Conservation (phyloP, 208 protist species). For the Tritrichomonas foetus region DNA sequence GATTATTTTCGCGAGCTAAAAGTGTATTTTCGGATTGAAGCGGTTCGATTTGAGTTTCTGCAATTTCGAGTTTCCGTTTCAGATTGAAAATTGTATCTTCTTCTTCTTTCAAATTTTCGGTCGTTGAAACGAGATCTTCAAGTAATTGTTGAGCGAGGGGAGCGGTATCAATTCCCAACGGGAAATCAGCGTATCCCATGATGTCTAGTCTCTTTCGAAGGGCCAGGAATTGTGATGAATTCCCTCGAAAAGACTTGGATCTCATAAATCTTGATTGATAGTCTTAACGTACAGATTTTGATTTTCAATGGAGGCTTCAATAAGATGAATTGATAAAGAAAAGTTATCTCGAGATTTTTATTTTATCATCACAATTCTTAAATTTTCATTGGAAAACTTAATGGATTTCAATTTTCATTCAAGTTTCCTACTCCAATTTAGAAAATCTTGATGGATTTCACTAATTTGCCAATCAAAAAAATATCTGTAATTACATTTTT, state of each 20-base stretch:
- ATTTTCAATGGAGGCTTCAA: too few species aligned
- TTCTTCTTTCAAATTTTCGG: neutral
- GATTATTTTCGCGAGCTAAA: neutral
- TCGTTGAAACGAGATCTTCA: constrained; percentile 32
- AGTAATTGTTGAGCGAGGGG: neutral
- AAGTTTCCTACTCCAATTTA: too few species aligned
- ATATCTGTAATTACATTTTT: too few species aligned
- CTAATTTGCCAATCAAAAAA: too few species aligned
- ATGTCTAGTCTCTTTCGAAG: neutral
- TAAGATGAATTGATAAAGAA: too few species aligned
- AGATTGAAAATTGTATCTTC: neutral
- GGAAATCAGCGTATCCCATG: neutral
- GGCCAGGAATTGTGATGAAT: neutral
- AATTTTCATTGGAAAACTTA: too few species aligned
- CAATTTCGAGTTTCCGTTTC: neutral
- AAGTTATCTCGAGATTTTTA: too few species aligned
- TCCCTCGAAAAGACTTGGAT: neutral
- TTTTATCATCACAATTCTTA: too few species aligned
- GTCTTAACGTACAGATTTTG: too few species aligned
- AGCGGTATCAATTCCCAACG: neutral
- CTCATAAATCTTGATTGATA: neutral
- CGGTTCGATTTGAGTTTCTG: neutral
- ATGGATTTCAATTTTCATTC: too few species aligned
- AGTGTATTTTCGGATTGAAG: neutral
- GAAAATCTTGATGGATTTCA: too few species aligned